A percentile compares a stretch with the other conserved stretches of the same genome.
These are phyloP conservation scores for Niebla homalea DNA, from an alignment of 495 filamentous ascomycete genomes.

Conservation along the genomic window DNA sequence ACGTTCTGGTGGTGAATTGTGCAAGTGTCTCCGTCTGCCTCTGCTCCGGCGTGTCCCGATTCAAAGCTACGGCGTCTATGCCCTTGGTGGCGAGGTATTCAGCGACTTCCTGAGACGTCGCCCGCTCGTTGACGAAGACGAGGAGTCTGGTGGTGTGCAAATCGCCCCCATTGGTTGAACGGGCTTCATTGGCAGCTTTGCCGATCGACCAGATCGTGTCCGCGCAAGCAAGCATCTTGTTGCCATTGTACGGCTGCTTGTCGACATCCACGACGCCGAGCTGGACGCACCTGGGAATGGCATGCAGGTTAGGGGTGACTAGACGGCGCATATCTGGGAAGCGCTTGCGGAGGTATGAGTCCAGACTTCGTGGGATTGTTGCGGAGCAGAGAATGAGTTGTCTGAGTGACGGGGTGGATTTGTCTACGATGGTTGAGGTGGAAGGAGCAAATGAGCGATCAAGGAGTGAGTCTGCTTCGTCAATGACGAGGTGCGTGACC, in stretches of 20 bases:
- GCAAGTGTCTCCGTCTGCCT: conserved; percentile 61
- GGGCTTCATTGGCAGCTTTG: conserved; percentile 41
- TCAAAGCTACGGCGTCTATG: conserved; percentile 72
- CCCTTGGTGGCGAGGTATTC: conserved; percentile 70
- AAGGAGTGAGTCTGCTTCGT: conserved; percentile 91
- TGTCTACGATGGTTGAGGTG: conserved; percentile 69
- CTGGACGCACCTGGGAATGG: conserved; percentile 87
- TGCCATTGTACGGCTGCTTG: conserved; percentile 78
- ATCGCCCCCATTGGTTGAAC: conserved; percentile 17
- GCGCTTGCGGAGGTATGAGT: conserved; percentile 61
- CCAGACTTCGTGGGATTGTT: conserved; percentile 81
- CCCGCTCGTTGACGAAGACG: conserved; percentile 96
- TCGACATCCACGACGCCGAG: conserved; percentile 86
- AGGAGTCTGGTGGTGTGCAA: conserved; percentile 72
- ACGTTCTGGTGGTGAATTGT: conserved; percentile 44
- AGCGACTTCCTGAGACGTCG: conserved; percentile 68
- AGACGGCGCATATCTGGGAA: conserved; percentile 76
- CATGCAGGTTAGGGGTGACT: conserved; percentile 87
- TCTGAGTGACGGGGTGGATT: conserved; percentile 58
- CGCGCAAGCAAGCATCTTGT: conserved; percentile 81
- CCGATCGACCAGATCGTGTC: conserved; percentile 90
- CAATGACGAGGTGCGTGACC: conserved; percentile 74
- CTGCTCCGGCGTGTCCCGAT: conserved; percentile 62
- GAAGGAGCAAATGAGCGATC: conserved; percentile 80
- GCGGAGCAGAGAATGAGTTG: conserved; percentile 94